Percentiles rank a stretch among this genome's conserved stretches.
Evolutionary conservation across 1,139 yeast genomes (phyloP).

Genomic region (Candida sp.): DNA sequence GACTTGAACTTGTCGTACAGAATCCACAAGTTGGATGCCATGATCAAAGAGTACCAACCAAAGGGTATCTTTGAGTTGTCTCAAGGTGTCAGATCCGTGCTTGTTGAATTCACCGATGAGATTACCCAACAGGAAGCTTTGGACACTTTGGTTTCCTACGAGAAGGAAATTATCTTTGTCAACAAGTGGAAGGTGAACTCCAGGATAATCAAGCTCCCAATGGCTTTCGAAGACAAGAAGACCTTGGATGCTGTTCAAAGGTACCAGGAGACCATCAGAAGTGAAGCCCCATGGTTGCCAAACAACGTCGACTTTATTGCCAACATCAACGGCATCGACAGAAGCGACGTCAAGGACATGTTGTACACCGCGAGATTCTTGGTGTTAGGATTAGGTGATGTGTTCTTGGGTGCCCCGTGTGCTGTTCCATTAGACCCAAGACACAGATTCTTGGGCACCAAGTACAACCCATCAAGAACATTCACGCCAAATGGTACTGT

Average conservation of each 20-base stretch:
- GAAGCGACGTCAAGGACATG: slow-evolving; percentile 81
- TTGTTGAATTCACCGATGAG: slow-evolving; percentile 78
- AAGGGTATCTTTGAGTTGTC: slow-evolving; percentile 93
- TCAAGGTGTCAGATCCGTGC: slow-evolving; percentile 94
- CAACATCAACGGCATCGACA: slow-evolving; percentile 77
- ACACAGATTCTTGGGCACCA: slow-evolving; percentile 89
- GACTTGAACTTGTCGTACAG: slow-evolving; percentile 87
- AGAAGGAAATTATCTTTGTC: slow-evolving; percentile 70
- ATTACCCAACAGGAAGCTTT: slow-evolving; percentile 67
- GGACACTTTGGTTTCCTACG: slow-evolving; percentile 70
- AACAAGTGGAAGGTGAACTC: slow-evolving; percentile 89
- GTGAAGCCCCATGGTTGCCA: slow-evolving; percentile 97
- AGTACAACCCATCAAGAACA: slow-evolving; percentile 96
- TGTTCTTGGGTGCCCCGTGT: slow-evolving; percentile 97
- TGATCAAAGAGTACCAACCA: slow-evolving; percentile 68
- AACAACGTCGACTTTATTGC: slow-evolving; percentile 97
- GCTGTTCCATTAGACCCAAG: slow-evolving; percentile 98
- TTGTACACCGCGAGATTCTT: slow-evolving; percentile 87
- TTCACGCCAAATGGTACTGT: slow-evolving; percentile 97
- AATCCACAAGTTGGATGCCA: slow-evolving; percentile 78
- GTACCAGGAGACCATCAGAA: slow-evolving; percentile 91
- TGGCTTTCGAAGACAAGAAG: slow-evolving; percentile 94
- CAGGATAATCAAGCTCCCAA: slow-evolving; percentile 82
- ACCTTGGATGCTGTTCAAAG: slow-evolving; percentile 89
- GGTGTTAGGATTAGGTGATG: slow-evolving; percentile 97